Percentiles rank a stretch among this genome's conserved stretches.
These are phyloP conservation scores for Arthrocladium fulminans DNA, from an alignment of 2,329 filamentous ascomycete species.

Conservation along the genomic window DNA sequence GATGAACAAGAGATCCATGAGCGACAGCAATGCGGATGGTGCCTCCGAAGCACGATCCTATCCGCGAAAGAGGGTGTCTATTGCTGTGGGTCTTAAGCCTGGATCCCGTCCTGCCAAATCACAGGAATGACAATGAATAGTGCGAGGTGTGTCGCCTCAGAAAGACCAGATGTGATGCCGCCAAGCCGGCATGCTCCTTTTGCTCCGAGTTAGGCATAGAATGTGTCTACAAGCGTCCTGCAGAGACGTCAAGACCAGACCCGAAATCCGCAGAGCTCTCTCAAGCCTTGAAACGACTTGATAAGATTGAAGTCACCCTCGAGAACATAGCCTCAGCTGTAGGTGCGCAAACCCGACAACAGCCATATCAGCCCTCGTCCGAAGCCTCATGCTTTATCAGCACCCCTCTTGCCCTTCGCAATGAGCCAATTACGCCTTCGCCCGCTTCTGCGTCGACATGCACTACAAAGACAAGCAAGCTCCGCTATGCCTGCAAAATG, in stretches of 20 bases:
- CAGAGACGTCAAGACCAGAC: background rate
- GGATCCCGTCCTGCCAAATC: background rate
- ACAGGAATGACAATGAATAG: constrained; percentile 1
- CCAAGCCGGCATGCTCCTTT: constrained; percentile 34
- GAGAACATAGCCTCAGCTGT: constrained; percentile 1
- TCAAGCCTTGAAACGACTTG: background rate
- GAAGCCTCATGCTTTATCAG: background rate
- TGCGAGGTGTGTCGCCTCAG: constrained; percentile 14
- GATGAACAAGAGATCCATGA: constrained; percentile 6
- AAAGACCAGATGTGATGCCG: constrained; percentile 37
- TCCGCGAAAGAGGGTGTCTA: constrained; percentile 4
- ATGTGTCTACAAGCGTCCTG: constrained; percentile 31
- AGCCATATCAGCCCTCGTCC: background rate
- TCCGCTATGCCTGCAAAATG: background rate
- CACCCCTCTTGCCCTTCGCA: background rate
- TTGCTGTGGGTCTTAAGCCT: background rate
- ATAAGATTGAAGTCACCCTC: constrained; percentile 5
- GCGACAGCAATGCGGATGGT: background rate
- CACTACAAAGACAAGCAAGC: background rate
- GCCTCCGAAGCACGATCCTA: constrained; percentile 2
- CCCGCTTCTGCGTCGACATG: background rate
- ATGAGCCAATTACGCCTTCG: background rate
- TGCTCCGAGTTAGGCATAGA: constrained; percentile 36
- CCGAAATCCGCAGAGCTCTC: background rate
- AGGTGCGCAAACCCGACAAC: background rate